Conservation (phyloP, 2,329 filamentous ascomycete genomes). For the Aspergillus pseudonomiae region DNA sequence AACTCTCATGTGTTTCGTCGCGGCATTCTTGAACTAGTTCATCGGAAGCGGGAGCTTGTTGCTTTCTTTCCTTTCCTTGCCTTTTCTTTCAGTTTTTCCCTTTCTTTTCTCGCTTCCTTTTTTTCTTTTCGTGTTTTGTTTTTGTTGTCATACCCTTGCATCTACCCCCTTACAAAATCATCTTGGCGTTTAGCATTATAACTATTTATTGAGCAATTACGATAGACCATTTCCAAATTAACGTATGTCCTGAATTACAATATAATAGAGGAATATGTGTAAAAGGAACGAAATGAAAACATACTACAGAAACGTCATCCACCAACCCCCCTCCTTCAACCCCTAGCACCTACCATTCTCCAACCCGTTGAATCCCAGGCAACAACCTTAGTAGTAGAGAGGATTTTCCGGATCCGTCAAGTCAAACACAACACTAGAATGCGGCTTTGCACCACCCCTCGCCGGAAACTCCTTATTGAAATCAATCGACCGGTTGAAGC, state of each 20-base stretch:
- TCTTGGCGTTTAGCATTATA: neutral
- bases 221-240: neutral
- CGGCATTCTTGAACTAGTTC: neutral
- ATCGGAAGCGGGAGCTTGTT: neutral
- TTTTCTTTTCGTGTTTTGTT: neutral
- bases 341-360: neutral
- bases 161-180: neutral
- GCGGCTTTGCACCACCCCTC: slow-evolving; percentile 61
- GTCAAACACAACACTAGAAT: slow-evolving; percentile 60
- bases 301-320: neutral
- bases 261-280: neutral
- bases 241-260: neutral
- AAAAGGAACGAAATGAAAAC: neutral
- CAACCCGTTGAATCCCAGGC: neutral
- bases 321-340: neutral
- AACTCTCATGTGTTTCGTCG: neutral
- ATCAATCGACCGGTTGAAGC: slow-evolving; percentile 64
- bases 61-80: no score
- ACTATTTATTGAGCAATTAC: neutral
- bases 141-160: neutral
- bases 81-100: neutral
- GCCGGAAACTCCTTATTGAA: slow-evolving; percentile 58
- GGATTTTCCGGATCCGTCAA: slow-evolving; percentile 58
- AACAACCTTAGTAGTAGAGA: slow-evolving; percentile 27
- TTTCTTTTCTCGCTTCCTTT: neutral